Conservation (phyloP, 176 grass and related monocot species). For the Carex cristatella region DNA sequence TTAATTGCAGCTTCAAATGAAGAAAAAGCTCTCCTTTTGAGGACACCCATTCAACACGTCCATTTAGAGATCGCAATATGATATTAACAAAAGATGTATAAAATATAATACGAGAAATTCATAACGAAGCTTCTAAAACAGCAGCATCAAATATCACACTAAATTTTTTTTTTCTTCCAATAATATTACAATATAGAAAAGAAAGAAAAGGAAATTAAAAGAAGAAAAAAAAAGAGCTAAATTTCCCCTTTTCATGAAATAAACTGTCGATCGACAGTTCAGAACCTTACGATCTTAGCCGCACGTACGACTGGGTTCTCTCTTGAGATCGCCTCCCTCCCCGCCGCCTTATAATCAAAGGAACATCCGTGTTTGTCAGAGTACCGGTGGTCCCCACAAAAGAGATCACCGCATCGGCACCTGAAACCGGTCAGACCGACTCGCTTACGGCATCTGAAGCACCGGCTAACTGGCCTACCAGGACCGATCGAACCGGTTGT, state of each 20-base stretch:
- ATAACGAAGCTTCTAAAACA: conserved; percentile 4
- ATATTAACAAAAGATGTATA: background rate
- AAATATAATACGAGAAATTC: background rate
- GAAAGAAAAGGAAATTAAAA: conserved; percentile 6
- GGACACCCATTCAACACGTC: background rate
- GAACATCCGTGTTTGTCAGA: conserved; percentile 80
- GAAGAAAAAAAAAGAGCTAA: conserved; percentile 11
- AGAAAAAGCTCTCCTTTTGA: background rate
- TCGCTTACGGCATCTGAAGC: conserved; percentile 61
- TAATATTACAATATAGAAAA: conserved; percentile 8
- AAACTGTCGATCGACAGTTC: conserved; percentile 16
- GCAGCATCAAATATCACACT: conserved; percentile 26
- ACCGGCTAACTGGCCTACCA: conserved; percentile 54
- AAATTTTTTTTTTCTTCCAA: background rate
- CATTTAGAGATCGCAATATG: background rate
- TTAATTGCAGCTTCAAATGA: background rate
- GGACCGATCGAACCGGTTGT: conserved; percentile 5
- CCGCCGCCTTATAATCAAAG: conserved; percentile 76
- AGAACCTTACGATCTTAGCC: conserved; percentile 85
- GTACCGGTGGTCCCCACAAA: conserved; percentile 89
- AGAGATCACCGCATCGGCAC: conserved; percentile 85
- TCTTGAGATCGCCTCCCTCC: conserved; percentile 59
- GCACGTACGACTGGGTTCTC: conserved; percentile 91
- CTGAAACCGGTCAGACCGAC: conserved; percentile 78
- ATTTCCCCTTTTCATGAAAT: conserved; percentile 3